Percentiles rank a stretch among this genome's conserved stretches.
Conservation (phyloP, 148 eudicot species). For the Oxyria digyna region DNA sequence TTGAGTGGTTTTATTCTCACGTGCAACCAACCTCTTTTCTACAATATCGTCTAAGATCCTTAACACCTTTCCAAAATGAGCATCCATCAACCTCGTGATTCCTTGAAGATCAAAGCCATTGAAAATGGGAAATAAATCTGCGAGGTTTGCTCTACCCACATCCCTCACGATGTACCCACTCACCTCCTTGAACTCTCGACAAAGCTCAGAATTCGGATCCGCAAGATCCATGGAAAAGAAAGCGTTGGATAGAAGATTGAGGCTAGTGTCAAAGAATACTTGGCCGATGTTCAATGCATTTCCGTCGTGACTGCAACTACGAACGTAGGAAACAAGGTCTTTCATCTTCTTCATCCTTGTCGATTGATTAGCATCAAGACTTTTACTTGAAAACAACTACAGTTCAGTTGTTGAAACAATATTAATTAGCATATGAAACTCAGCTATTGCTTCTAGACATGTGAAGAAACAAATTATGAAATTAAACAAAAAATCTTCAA, state of each 20-base stretch:
- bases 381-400: neutral
- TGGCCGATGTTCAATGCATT: conserved; percentile 7
- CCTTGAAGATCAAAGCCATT: conserved; percentile 17
- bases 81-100: conserved; percentile 4
- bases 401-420: too few species aligned
- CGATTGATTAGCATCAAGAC: neutral
- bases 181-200: conserved; percentile 7
- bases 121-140: conserved; percentile 21
- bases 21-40: conserved; percentile 10
- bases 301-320: neutral
- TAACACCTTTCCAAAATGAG: conserved; percentile 15
- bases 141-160: conserved; percentile 21
- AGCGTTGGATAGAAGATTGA: conserved; percentile 1
- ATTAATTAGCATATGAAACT: too few species aligned
- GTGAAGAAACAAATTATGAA: too few species aligned
- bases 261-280: neutral
- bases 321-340: neutral
- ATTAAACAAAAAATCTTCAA: too few species aligned
- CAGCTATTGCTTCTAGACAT: too few species aligned
- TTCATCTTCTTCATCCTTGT: conserved; percentile 5
- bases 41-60: conserved; percentile 16
- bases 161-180: conserved; percentile 12
- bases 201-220: neutral
- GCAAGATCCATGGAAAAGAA: conserved; percentile 9
- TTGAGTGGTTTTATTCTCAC: neutral